These are phyloP conservation scores for Candida sonorensis DNA, from an alignment of 805 yeast genomes.

Conservation along the genomic window DNA sequence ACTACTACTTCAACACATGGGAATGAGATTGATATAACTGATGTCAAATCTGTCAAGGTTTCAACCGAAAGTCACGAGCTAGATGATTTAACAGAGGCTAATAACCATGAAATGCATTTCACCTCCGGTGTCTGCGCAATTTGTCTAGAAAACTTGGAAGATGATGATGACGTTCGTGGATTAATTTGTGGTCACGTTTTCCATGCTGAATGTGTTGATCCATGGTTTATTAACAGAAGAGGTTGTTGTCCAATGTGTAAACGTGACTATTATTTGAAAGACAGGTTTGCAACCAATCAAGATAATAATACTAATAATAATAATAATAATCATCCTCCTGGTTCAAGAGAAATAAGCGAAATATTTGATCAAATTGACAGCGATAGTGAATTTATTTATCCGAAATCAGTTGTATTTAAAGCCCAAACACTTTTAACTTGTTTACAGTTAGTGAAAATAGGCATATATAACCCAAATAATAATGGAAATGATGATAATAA, in stretches of 20 bases:
- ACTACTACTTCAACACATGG: too few relatives aligned
- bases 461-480: conserved; percentile 6
- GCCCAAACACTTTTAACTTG: conserved; percentile 21
- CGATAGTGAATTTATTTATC: conserved; percentile 11
- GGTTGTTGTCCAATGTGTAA: conserved; percentile 86
- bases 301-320: neutral
- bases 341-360: conserved; percentile 17
- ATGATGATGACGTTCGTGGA: conserved; percentile 61
- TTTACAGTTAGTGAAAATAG: conserved; percentile 10
- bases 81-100: neutral
- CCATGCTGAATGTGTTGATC: conserved; percentile 73
- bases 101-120: conserved; percentile 33
- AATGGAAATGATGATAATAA: neutral
- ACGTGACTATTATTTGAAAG: conserved; percentile 50
- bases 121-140: conserved; percentile 73
- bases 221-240: conserved; percentile 69
- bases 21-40: conserved; percentile 12
- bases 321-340: conserved; percentile 4
- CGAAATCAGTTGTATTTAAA: conserved; percentile 20
- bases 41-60: conserved; percentile 2
- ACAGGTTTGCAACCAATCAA: conserved; percentile 4
- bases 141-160: conserved; percentile 61
- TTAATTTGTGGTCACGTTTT: conserved; percentile 78
- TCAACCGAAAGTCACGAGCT: conserved; percentile 5
- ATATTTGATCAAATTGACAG: conserved; percentile 18